Evolutionary conservation across 225 moss, liverwort and hornwort species (phyloP).

Genomic region (Sphagnum tenellum): DNA sequence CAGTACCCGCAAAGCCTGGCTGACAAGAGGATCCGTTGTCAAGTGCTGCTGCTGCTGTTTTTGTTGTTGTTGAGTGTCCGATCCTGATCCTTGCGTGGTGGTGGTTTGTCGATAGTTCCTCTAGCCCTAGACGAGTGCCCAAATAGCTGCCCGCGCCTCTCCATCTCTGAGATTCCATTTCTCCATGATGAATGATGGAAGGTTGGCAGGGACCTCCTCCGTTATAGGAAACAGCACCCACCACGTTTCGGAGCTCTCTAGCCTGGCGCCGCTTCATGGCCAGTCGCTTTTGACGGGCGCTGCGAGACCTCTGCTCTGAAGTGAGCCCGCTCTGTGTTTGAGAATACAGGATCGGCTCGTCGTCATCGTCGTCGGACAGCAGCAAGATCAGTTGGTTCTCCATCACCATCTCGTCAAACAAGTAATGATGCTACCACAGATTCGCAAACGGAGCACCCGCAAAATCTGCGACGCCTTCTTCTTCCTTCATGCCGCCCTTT

Average conservation of each 20-base stretch:
- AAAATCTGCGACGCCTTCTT: no score
- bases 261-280: conserved; percentile 56
- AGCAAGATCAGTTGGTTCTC: no score
- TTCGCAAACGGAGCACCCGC: no score
- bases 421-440: no score
- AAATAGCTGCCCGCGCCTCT: no score
- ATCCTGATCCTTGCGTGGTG: background rate
- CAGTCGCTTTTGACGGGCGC: conserved; percentile 59
- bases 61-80: background rate
- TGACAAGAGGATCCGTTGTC: background rate
- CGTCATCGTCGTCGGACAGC: conserved; percentile 25
- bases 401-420: no score
- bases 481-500: no score
- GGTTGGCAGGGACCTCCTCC: conserved; percentile 1
- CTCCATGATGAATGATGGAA: background rate
- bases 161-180: no score
- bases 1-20: background rate
- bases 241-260: conserved; percentile 9
- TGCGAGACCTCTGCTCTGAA: conserved; percentile 51
- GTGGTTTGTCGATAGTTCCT: no score
- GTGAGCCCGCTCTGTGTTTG: conserved; percentile 20
- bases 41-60: background rate
- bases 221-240: no score
- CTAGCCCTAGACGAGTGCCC: no score
- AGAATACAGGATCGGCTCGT: conserved; percentile 8